Evolutionary conservation across 2,329 filamentous ascomycete species (phyloP), one percentile per base, ranked within the genome.

Genomic region (Davidsoniella eucalypti): DNA sequence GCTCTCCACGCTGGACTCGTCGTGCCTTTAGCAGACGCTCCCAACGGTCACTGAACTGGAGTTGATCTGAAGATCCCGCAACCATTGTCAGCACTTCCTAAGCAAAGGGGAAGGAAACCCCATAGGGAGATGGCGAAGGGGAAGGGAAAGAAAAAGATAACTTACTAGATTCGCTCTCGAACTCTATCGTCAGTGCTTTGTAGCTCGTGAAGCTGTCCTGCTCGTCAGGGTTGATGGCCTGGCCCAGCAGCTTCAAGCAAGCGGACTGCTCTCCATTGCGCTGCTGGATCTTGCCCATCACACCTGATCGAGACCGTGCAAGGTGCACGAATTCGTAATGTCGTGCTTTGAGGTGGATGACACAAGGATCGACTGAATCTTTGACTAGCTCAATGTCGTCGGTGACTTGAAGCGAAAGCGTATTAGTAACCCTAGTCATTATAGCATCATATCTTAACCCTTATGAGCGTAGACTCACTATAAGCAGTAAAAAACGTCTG

Each of bases 131-230:
- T 1, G 5, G 29, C 12, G 12, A 33, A 9, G 29, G 8, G 29
- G 8, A 33, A 12, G 29, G 12, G 29, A 33, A 9, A 33, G 29
- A 33, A 9, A 26, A 14, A n/a, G 17, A 9, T 3, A 17, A 21
- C 49, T 46, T 33, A 51, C 49, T 47, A 21, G 14, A 16, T 36
- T 41, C 21, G 23, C 18, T 51, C 25, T 51, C 49, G 42, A 51
- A 51, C 37, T 51, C 49, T 10, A 51, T 9, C 7, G 18, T 25
- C 23, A 51, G n/a, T 14, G 25, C 17, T 23, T 39, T 29, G 38
- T 45, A 51, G 9, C 43, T 46, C 10, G 37, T 9, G n/a, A 42
- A 46, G 1, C 23, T 12, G 5, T 47, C 37, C 17, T 39, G 14
- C 17, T 46, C 49, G 18, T 51, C 49, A 3, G 44, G 49, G 12